phyloP scores from a whole-genome alignment of 345 rosid species.

The Pistacia vera region DNA sequence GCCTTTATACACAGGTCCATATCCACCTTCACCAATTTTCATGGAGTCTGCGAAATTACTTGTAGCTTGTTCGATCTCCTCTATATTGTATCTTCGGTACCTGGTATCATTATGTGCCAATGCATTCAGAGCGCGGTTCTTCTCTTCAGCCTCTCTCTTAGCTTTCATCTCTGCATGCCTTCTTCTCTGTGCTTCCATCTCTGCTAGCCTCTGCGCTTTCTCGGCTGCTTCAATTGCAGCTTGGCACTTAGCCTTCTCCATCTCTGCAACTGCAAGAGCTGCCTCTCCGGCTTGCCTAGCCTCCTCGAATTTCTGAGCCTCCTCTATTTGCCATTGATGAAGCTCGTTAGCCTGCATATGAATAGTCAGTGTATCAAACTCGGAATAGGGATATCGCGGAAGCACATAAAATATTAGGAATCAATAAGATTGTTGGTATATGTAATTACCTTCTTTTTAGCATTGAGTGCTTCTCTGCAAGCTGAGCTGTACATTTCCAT shows the following conservation, averaged over 20 bases:
- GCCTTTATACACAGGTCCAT: slow-evolving; percentile 90
- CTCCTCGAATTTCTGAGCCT: slow-evolving; percentile 67
- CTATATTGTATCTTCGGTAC: slow-evolving; percentile 73
- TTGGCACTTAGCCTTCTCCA: slow-evolving; percentile 85
- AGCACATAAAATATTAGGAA: background rate
- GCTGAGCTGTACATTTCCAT: slow-evolving; percentile 90
- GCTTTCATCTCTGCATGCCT: slow-evolving; percentile 74
- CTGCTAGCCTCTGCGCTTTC: slow-evolving; percentile 70
- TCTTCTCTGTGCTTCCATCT: slow-evolving; percentile 67
- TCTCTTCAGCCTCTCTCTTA: slow-evolving; percentile 65
- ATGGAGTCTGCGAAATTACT: slow-evolving; percentile 41
- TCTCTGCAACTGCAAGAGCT: slow-evolving; percentile 74
- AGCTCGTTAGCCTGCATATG: slow-evolving; percentile 71
- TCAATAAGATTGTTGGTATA: background rate
- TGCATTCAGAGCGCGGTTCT: slow-evolving; percentile 66
- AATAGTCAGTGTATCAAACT: background rate
- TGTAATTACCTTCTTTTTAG: slow-evolving; percentile 63
- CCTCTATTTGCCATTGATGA: slow-evolving; percentile 67
- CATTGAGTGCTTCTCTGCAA: slow-evolving; percentile 84
- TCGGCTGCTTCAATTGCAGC: slow-evolving; percentile 88
- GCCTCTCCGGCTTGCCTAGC: slow-evolving; percentile 76
- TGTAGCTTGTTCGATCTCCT: slow-evolving; percentile 83
- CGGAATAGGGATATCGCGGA: background rate
- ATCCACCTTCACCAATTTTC: slow-evolving; percentile 94
- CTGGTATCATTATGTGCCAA: slow-evolving; percentile 61